Percentiles rank a stretch among this genome's conserved stretches.
phyloP scores from a whole-genome alignment of 106 monocot species.

The Dactylorhiza incarnata region DNA sequence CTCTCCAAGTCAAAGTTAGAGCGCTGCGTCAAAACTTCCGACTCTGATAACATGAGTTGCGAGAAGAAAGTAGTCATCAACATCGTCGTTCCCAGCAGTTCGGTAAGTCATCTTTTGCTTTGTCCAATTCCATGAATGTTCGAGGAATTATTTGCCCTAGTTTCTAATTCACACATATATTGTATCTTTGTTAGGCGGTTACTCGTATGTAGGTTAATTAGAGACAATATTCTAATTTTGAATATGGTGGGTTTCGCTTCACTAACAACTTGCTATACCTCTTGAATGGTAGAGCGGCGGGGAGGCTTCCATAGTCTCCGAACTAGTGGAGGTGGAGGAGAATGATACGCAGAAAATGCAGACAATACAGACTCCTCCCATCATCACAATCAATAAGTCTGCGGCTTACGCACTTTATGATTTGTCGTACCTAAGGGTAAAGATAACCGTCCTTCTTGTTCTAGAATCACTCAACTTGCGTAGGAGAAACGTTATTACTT shows the following conservation, averaged over 20 bases:
- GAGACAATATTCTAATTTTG: neutral
- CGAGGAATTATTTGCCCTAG: neutral
- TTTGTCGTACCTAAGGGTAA: conserved; percentile 68
- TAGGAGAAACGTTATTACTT: neutral
- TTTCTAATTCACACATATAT: neutral
- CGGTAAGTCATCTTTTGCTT: conserved; percentile 29
- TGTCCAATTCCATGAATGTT: neutral
- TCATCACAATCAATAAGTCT: conserved; percentile 84
- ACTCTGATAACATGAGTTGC: conserved; percentile 48
- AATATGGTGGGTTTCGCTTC: neutral
- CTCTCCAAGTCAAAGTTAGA: conserved; percentile 83
- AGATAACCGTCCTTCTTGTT: no score
- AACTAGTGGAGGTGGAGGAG: conserved; percentile 80
- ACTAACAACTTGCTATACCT: neutral
- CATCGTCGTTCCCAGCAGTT: conserved; percentile 82
- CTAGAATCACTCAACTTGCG: no score
- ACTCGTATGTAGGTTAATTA: neutral
- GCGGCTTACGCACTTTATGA: conserved; percentile 85
- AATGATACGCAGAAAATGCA: conserved; percentile 61
- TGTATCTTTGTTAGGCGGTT: neutral
- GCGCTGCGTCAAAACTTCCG: conserved; percentile 49
- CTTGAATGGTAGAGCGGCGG: conserved; percentile 55
- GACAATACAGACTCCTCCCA: conserved; percentile 57
- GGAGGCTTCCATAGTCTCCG: conserved; percentile 77
- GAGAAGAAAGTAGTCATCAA: conserved; percentile 76